Evolutionary conservation across 805 yeast genomes (phyloP), one percentile per base, ranked within the genome.

Genomic region (Kodamaea kaohsiungensis): DNA sequence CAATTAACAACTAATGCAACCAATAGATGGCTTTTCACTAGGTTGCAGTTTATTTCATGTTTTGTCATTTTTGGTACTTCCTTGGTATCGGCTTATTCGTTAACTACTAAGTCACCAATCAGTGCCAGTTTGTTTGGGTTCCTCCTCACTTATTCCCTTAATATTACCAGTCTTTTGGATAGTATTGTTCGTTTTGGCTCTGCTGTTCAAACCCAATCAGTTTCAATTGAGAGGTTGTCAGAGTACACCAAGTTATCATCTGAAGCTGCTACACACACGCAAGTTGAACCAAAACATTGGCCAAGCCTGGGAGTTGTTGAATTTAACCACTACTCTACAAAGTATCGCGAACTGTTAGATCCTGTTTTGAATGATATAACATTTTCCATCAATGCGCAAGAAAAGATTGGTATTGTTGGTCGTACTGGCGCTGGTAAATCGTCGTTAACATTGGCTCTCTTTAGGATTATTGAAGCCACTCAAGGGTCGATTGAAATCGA

Each of bases 191-290:
- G 75, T 53, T 57, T 58, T 43, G 70, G 73, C 70, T 70, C 76
- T 1, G 72, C 69, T 30, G 59, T 72, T 25, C 76, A 73, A 57
- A 65, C 69, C 7, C 65, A 64, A 51, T 62, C 73, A 1, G 70
- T 73, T 48, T 63, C 72, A 9, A 62, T 73, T 16, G 77, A 73
- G 57, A 67, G 78, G 59, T 59, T 73, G 38, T 60, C 71, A 45
- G 78, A 73, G 48, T 74, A 72, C 56, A 72, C 79, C 57, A 72
- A 73, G 18, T 65, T 82, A 52, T 61, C 60, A 30, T 68, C 79
- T 3, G 86, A 79, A 64, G 80, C 79, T 43, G 65, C 77, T 5
- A 78, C 75, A 57, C 63, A 79, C 18, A 67, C 84, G n/a, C 25
- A 40, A 7, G 37, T 22, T 8, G 35, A 45, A 3, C 48, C 48